Evolutionary conservation across 2,329 filamentous ascomycete species (phyloP).

Genomic region (Harringtonia aguacate): DNA sequence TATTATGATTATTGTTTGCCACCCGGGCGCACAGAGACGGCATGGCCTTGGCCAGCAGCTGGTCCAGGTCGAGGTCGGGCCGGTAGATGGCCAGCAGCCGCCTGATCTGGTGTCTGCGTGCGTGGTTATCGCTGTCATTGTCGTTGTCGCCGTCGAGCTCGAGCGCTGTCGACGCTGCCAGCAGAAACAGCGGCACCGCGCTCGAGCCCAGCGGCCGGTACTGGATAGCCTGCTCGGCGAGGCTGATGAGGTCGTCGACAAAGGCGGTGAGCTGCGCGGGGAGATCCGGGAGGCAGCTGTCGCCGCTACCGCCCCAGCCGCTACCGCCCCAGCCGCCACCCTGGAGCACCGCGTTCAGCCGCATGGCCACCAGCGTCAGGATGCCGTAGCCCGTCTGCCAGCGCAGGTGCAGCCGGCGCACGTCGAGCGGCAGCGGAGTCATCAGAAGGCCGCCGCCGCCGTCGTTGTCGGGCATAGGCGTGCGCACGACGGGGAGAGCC

Average conservation of each 20-base stretch:
- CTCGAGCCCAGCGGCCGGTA: slow-evolving; percentile 9
- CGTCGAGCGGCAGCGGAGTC: not conserved
- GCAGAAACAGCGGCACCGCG: slow-evolving; percentile 7
- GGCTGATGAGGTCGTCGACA: slow-evolving; percentile 1
- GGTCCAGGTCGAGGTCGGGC: not conserved
- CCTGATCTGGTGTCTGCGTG: not conserved
- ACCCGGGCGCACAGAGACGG: no score
- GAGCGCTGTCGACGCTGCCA: slow-evolving; percentile 2
- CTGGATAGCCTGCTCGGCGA: slow-evolving; percentile 4
- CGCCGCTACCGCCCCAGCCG: no score
- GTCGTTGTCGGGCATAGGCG: no score
- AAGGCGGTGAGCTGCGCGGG: not conserved
- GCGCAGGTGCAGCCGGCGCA: slow-evolving; percentile 3
- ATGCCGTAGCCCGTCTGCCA: slow-evolving; percentile 6
- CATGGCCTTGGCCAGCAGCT: not conserved
- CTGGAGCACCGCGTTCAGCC: slow-evolving; percentile 2
- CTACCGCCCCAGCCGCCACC: no score
- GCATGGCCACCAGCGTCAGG: slow-evolving; percentile 7
- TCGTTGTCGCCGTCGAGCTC: not conserved
- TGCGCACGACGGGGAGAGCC: not conserved
- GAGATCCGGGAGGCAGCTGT: not conserved
- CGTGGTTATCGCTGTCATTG: no score
- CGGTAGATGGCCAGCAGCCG: not conserved
- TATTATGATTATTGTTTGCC: no score
- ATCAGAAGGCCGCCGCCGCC: not conserved